Base-by-base conservation (phyloP, 768 basidiomycete genomes). In the Serendipita sp. region DNA sequence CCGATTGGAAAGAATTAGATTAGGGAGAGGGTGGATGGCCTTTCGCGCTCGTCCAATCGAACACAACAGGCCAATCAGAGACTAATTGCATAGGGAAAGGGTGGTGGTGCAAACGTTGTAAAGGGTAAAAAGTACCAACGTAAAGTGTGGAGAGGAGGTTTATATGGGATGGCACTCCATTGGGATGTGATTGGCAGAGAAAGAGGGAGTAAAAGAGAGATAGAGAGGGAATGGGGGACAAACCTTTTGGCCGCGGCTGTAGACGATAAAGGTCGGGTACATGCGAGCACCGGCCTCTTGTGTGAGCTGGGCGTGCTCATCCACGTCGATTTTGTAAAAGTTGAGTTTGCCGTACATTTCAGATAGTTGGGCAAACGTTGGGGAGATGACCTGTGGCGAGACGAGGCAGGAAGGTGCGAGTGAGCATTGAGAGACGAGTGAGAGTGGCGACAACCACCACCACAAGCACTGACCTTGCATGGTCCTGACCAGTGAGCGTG, bases 321-420 rank as follows among this genome's bases (percentile, higher is more conserved):
- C 70, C 31, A 70, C 69, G 64, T 70, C 70, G 65, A 66, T 62
- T 34, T 65, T 67, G 68, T 63, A 67, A 65, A 69, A 69, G 34
- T 41, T 63, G 45, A 70, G 51, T n/a, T 64, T 64, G 61, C 63
- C 53, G 60, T 64, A 60, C 62, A 64, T 64, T 17, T 67, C 60
- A 28, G 65, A 62, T 44, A 60, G 16, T 22, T 62, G 62, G 58
- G 63, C 64, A 64, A 70, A 65, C 64, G 67, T 69, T 62, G 68
- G 66, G 45, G 67, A 67, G 7, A 67, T 63, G 62, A 67, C 67
- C 42, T 63, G 60, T 64, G 68, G 62, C 41, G 30, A 50, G 7
- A n/a, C 5, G 45, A 22, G 11, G 17, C 45, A 11, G 11, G 28
- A n/a, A 20, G 26, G n/a, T 3, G 42, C n/a, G 42, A n/a, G 42